A percentile compares a stretch with the other conserved stretches of the same genome.
Evolutionary conservation across 2,329 filamentous ascomycete species (phyloP).

Genomic region (Botrytis squamosa): DNA sequence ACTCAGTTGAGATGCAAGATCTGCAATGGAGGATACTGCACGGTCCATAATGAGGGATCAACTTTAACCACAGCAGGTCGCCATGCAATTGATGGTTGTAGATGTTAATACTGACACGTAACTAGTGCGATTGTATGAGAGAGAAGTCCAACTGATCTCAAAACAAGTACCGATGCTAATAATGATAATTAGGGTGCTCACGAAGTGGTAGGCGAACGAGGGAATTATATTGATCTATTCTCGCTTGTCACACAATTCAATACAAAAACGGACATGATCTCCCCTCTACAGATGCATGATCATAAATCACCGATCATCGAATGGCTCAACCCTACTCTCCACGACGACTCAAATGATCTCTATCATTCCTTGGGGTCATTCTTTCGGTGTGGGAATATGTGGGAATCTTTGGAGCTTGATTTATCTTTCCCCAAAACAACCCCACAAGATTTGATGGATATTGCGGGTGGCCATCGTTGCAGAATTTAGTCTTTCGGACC

Average conservation of each 20-base stretch:
- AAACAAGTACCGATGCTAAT: slow-evolving; percentile 14
- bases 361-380: neutral
- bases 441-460: neutral
- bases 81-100: slow-evolving; percentile 34
- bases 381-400: neutral
- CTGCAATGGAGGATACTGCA: slow-evolving; percentile 80
- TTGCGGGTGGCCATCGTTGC: neutral
- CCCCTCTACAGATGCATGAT: neutral
- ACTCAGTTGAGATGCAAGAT: slow-evolving; percentile 70
- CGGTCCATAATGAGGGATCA: slow-evolving; percentile 79
- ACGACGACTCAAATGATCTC: neutral
- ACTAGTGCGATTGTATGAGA: slow-evolving; percentile 40
- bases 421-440: neutral
- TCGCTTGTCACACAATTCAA: neutral
- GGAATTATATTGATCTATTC: slow-evolving; percentile 33
- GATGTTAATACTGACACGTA: slow-evolving; percentile 34
- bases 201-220: slow-evolving; percentile 34
- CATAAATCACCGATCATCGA: neutral
- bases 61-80: slow-evolving; percentile 51
- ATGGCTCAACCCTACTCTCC: neutral
- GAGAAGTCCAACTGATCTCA: slow-evolving; percentile 2
- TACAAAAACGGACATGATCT: slow-evolving; percentile 6
- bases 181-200: slow-evolving; percentile 10
- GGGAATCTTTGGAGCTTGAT: neutral
- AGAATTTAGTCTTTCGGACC: neutral